A percentile compares a stretch with the other conserved stretches of the same genome.
phyloP scores from a whole-genome alignment of 2,329 filamentous ascomycete genomes.

The Ophiostoma sp. region DNA sequence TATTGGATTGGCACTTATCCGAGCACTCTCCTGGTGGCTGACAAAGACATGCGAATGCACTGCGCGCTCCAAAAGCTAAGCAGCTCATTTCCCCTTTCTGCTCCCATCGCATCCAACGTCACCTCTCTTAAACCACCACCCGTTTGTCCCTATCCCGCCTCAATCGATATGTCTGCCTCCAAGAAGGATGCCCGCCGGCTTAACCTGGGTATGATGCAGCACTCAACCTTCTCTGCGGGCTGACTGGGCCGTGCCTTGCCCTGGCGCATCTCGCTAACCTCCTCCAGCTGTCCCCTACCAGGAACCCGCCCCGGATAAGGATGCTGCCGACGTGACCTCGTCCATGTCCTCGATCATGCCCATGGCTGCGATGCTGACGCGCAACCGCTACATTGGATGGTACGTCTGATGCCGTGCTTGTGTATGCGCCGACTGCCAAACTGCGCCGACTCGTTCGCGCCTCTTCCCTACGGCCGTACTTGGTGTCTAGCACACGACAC shows the following conservation, averaged over 20 bases:
- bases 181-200: constrained; percentile 26
- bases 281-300: constrained; percentile 78
- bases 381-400: constrained; percentile 75
- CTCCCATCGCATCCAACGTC: constrained; percentile 9
- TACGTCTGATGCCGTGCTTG: constrained; percentile 32
- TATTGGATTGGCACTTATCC: background rate
- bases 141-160: background rate
- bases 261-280: constrained; percentile 23
- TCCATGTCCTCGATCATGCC: constrained; percentile 73
- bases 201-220: constrained; percentile 24
- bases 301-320: constrained; percentile 62
- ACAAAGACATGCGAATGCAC: background rate
- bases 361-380: constrained; percentile 92
- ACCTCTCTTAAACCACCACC: background rate
- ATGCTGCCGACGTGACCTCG: constrained; percentile 64
- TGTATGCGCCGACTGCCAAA: background rate
- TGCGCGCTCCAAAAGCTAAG: constrained; percentile 3
- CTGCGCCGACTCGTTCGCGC: too few species aligned
- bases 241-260: background rate
- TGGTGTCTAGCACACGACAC: background rate
- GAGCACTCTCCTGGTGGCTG: background rate
- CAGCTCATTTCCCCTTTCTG: constrained; percentile 15
- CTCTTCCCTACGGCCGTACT: background rate
- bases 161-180: constrained; percentile 21
- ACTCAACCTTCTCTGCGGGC: background rate